Base-by-base conservation (phyloP, 2,329 filamentous ascomycete genomes). In the Colletotrichum sp. region DNA sequence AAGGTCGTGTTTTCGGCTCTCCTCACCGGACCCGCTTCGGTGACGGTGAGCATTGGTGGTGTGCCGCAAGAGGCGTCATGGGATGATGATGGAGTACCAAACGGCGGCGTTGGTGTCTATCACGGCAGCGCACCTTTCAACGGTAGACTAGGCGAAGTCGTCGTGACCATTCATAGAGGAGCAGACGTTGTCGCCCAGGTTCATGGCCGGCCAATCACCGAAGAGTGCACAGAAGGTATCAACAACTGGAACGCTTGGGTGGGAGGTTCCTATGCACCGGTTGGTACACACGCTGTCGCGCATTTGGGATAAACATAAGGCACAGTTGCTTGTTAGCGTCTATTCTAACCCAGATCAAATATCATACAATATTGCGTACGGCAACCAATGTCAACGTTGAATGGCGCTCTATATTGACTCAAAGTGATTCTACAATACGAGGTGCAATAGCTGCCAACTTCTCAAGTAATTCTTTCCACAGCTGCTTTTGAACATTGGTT, bases 391-490 rank as follows among this genome's bases (percentile, higher is more conserved):
- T 1, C n/a, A 52, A 3, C 9, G 4, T 52, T 22, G 0, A 22
- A 13, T 5, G 10, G n/a, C 10, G n/a, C 10, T 24, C 44, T 7
- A 52, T 13, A 10, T 2, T 52, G 15, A 28, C 3, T 34, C 59
- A 24, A 6, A 62, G 3, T 24, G 4, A 24, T 16, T 34, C 13
- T 79, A 73, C 8, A 10, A 87, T 79, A 0, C 85, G 85, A 1
- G 85, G 84, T 71, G 86, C 81, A 34, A 89, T 82, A 5, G 62
- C 81, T 62, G 89, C 87, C n/a, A 90, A 72, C n/a, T 86, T 81
- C 6, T 77, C 83, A 71, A 85, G 68, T 77, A 90, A 75, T 81
- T 90, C 87, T 13, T 77, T 80, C 79, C 84, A 89, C 4, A 87
- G 80, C 73, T 80, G 84, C 66, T 81, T 79, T 68, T 85, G 85